A percentile compares a stretch with the other conserved stretches of the same genome.
Evolutionary conservation across 148 eudicot species (phyloP).

Genomic region (Vaccinium darrowii): DNA sequence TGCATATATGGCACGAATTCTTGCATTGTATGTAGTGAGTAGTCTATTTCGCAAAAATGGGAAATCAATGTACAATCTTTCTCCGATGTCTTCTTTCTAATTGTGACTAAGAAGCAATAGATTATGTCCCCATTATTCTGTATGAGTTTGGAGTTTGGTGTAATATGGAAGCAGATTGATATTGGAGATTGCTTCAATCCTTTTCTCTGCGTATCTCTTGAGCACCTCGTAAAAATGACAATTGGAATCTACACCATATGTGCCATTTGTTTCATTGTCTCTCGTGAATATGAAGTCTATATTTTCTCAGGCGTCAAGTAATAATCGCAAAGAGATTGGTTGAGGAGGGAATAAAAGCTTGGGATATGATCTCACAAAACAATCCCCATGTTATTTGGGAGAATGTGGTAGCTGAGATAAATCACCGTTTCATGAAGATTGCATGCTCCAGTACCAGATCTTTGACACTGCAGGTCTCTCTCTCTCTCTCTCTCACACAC

Average conservation of each 20-base stretch:
- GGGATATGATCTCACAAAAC: conserved; percentile 64
- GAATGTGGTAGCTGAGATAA: conserved; percentile 55
- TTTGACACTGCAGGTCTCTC: conserved; percentile 66
- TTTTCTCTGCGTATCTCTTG: background rate
- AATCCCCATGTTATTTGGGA: conserved; percentile 70
- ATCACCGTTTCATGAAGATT: conserved; percentile 63
- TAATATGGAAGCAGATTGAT: background rate
- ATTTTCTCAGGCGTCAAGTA: conserved; percentile 68
- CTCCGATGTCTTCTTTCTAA: background rate
- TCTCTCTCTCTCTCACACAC: conserved; percentile 20
- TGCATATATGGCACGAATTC: background rate
- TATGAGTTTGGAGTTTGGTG: background rate
- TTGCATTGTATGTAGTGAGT: background rate
- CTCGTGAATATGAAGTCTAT: background rate
- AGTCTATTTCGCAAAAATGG: background rate
- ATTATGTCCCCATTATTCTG: background rate
- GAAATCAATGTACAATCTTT: background rate
- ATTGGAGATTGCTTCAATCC: conserved; percentile 1
- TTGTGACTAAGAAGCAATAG: background rate
- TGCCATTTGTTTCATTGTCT: conserved; percentile 8
- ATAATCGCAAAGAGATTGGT: conserved; percentile 66
- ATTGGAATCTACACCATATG: background rate
- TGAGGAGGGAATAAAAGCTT: conserved; percentile 74
- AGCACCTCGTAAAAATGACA: background rate
- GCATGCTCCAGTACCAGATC: conserved; percentile 65